A percentile compares a stretch with the other conserved stretches of the same genome.
Evolutionary conservation across 805 yeast species (phyloP).

Genomic region (Lachancea meyersii): DNA sequence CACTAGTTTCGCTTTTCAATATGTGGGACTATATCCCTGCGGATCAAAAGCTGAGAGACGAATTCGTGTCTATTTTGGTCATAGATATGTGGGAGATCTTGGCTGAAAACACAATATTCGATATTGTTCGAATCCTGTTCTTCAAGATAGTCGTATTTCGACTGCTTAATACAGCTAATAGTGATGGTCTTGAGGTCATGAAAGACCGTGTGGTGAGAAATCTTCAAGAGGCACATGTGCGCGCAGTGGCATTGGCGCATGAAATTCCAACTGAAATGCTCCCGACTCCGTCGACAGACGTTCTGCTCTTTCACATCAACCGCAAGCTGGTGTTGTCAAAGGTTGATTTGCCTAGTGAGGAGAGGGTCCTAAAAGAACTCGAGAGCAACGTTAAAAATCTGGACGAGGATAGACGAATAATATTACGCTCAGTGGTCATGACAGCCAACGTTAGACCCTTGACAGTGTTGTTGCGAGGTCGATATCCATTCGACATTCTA

Average conservation of each 20-base stretch:
- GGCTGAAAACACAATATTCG: conserved; percentile 16
- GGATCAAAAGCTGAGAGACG: conserved; percentile 3
- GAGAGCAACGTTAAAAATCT: conserved; percentile 1
- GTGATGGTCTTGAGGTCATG: background rate
- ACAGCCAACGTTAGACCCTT: conserved; percentile 18
- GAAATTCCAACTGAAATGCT: background rate
- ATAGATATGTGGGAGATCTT: conserved; percentile 17
- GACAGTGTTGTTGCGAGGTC: conserved; percentile 16
- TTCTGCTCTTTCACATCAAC: conserved; percentile 21
- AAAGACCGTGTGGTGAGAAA: background rate
- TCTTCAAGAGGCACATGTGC: conserved; percentile 1
- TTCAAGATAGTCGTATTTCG: conserved; percentile 11
- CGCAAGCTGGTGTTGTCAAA: conserved; percentile 20
- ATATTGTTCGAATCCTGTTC: conserved; percentile 8
- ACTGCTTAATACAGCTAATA: conserved; percentile 2
- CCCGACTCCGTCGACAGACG: conserved; percentile 7
- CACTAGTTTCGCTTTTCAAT: conserved; percentile 25
- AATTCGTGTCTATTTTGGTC: conserved; percentile 11
- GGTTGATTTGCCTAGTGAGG: conserved; percentile 12
- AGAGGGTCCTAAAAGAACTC: conserved; percentile 12
- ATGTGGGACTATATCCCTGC: conserved; percentile 24
- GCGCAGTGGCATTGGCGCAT: background rate
- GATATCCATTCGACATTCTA: conserved; percentile 24
- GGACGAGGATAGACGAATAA: conserved; percentile 6
- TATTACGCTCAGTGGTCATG: conserved; percentile 16